Evolutionary conservation across 306 rosid species (phyloP), one percentile per base, ranked within the genome.

Genomic region (Ochetophila trinervis): DNA sequence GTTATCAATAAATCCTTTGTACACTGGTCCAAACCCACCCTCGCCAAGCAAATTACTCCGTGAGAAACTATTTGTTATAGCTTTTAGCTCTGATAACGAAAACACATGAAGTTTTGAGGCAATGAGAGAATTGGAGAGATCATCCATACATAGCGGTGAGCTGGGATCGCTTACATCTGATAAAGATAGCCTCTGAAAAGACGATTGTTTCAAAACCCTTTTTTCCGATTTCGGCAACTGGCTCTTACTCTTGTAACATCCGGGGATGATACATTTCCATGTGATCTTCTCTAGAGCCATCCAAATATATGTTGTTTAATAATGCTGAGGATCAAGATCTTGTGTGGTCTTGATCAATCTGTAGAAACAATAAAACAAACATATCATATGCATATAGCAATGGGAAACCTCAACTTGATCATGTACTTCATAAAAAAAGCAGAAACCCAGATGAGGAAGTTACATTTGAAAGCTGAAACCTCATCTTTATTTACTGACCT

Each of bases 11-110:
- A 91, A 88, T 0, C 97, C 97, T 27, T 91, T 91, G 69, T 79
- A 84, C 36, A 91, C 97, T 0, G 91, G 95, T 27, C 96, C 97
- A 60, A 91, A 91, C 48, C 97, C 97, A 0, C 97, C 96, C 69
- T 88, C 96, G 19, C 97, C 97, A 6, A 91, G 80, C 70, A 83
- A 42, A 80, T 83, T 87, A 68, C 83, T 85, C 82, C 88, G 57
- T 22, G 90, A 73, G 73, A 91, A 88, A 55, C 66, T 59, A 61
- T 82, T 78, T 5, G 97, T 91, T 34, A 85, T 83, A 70, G 76
- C 88, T 59, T 69, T 60, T 11, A 91, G 79, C 85, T 91, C 91
- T 0, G 83, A 80, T 3, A 91, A 68, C 8, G 85, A 79, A 71
- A 91, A 91, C 24, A 77, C 70, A 23, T 86, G 78, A 48, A 91